phyloP scores from a whole-genome alignment of 1,139 yeast genomes.

The Diutina pseudorugosa region DNA sequence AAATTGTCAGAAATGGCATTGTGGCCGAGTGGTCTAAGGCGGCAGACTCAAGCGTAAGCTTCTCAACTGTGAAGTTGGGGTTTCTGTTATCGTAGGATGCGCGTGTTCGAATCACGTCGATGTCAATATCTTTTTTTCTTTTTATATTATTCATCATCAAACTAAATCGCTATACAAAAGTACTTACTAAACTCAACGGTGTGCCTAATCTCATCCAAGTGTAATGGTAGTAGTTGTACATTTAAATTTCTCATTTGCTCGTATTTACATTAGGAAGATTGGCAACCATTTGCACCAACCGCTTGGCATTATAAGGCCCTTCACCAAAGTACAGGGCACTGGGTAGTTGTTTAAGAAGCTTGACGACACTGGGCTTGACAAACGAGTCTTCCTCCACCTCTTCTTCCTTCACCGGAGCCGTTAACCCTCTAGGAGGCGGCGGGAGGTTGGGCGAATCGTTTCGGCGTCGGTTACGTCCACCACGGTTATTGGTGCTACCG shows the following conservation, averaged over 20 bases:
- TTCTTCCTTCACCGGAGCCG: slow-evolving; percentile 6
- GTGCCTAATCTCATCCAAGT: too few relatives aligned
- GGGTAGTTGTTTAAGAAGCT: slow-evolving; percentile 42
- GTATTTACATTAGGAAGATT: slow-evolving; percentile 16
- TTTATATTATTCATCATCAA: too few relatives aligned
- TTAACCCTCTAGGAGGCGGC: slow-evolving; percentile 6
- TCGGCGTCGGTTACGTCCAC: not conserved
- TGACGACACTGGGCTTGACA: slow-evolving; percentile 41
- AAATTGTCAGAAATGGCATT: not conserved
- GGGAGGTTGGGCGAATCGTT: not conserved
- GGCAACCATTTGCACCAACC: slow-evolving; percentile 29
- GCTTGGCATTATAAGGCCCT: slow-evolving; percentile 26
- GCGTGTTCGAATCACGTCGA: not conserved
- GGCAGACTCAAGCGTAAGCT: not conserved
- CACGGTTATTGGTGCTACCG: slow-evolving; percentile 2
- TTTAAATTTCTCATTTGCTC: not conserved
- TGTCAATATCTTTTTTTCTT: not conserved
- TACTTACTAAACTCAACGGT: too few relatives aligned
- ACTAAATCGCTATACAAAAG: not conserved
- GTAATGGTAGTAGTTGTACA: not conserved
- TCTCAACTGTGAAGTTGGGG: not conserved
- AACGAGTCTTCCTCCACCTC: slow-evolving; percentile 13
- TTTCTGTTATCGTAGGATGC: not conserved
- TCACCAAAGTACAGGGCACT: slow-evolving; percentile 36
- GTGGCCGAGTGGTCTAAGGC: not conserved